Percentiles rank a stretch among this genome's conserved stretches.
Conservation (phyloP, 2,329 filamentous ascomycete genomes). For the Pseudogymnoascus sp. region DNA sequence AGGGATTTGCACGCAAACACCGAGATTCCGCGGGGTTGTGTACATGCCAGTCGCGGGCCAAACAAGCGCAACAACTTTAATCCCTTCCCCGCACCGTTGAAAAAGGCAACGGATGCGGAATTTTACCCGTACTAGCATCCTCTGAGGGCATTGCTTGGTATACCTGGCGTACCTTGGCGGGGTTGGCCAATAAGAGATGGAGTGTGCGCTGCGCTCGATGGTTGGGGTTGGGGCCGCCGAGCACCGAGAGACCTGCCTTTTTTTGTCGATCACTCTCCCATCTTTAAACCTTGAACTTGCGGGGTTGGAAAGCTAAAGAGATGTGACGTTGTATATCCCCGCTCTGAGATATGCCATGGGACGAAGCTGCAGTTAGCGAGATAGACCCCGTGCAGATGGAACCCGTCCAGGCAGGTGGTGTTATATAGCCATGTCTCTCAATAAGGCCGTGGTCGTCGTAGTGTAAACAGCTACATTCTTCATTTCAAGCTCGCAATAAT, state of each 20-base stretch:
- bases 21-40: not conserved
- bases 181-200: not conserved
- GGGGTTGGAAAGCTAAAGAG: not conserved
- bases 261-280: not conserved
- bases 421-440: slow-evolving; percentile 2
- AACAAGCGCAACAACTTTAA: not conserved
- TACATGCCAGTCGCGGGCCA: not conserved
- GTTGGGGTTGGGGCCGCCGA: not conserved
- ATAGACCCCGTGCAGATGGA: not conserved
- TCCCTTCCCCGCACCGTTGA: not conserved
- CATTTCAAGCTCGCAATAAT: not conserved
- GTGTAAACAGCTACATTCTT: not conserved
- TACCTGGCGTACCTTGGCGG: not conserved
- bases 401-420: not conserved
- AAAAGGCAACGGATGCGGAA: slow-evolving; percentile 1
- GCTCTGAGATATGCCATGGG: not conserved
- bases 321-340: slow-evolving; percentile 7
- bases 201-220: not conserved
- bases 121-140: not conserved
- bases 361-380: not conserved
- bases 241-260: not conserved
- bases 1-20: not conserved
- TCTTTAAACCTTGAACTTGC: slow-evolving; percentile 5
- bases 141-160: not conserved
- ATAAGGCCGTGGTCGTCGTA: not conserved